Conservation (phyloP, 2,329 filamentous ascomycete species). For the Cordyceps fumosorosea region DNA sequence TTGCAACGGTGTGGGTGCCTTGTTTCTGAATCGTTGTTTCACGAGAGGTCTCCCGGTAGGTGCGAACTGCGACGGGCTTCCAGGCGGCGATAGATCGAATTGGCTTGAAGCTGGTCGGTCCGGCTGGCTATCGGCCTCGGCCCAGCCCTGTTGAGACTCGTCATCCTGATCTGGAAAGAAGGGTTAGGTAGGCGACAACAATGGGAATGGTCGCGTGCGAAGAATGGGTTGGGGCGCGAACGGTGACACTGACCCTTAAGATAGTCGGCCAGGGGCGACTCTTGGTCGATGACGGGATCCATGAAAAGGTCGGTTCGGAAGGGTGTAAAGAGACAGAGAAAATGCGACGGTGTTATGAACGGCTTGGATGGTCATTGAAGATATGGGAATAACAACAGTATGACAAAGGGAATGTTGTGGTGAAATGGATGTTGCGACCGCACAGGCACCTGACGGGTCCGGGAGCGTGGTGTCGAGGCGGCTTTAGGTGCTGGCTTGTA, state of each 20-base stretch:
- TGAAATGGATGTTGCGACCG: neutral
- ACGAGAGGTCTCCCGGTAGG: constrained; percentile 50
- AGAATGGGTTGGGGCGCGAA: neutral
- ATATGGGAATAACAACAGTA: neutral
- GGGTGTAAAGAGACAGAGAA: neutral
- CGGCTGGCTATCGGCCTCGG: constrained; percentile 32
- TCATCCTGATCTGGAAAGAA: constrained; percentile 39
- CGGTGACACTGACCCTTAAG: constrained; percentile 62
- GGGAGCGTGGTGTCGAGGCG: neutral
- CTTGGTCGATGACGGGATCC: constrained; percentile 83
- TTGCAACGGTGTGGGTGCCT: constrained; percentile 36
- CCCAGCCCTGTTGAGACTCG: constrained; percentile 40
- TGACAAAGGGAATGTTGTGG: constrained; percentile 8
- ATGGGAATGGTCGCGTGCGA: neutral
- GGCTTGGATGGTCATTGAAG: neutral
- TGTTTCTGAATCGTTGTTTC: constrained; percentile 45
- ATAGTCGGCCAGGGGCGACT: constrained; percentile 82
- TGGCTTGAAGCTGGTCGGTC: constrained; percentile 24
- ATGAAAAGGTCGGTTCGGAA: constrained; percentile 37
- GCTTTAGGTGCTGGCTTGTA: neutral
- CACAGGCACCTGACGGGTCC: constrained; percentile 4
- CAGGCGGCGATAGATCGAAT: constrained; percentile 39
- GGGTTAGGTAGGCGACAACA: neutral
- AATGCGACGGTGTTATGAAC: neutral
- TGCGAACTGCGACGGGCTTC: constrained; percentile 46